Evolutionary conservation across 2,329 filamentous ascomycete genomes (phyloP).

Genomic region (Coleophoma cylindrospora): DNA sequence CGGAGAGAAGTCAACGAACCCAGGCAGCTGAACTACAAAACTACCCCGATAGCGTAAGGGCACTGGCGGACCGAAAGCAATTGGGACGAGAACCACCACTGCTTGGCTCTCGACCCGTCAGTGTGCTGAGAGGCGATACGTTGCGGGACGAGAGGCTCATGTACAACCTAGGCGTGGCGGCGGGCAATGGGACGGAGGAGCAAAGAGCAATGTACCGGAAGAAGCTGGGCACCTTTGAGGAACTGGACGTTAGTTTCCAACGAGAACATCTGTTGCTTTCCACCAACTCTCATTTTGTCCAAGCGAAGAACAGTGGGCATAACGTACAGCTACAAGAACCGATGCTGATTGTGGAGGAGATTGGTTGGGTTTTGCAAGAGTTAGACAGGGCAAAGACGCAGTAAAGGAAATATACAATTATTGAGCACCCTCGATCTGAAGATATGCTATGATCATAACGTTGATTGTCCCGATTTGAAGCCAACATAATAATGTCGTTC

Average conservation of each 20-base stretch:
- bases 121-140: neutral
- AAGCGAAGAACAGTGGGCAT: neutral
- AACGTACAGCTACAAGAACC: neutral
- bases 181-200: neutral
- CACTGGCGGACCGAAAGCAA: slow-evolving; percentile 1
- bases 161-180: neutral
- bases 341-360: neutral
- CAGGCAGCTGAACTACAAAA: slow-evolving; percentile 4
- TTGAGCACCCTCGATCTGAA: too few species aligned
- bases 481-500: too few species aligned
- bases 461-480: too few species aligned
- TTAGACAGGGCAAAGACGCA: too few species aligned
- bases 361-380: slow-evolving; percentile 8
- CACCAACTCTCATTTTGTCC: neutral
- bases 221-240: neutral
- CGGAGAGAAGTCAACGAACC: neutral
- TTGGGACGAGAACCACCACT: neutral
- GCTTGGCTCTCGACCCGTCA: neutral
- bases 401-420: too few species aligned
- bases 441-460: too few species aligned
- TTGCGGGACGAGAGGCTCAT: neutral
- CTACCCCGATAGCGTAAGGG: neutral
- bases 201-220: neutral
- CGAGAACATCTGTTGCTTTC: neutral
- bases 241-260: neutral